Percentiles rank a stretch among this genome's conserved stretches.
Conservation (phyloP, 805 yeast genomes). For the Maudiozyma turicensis region DNA sequence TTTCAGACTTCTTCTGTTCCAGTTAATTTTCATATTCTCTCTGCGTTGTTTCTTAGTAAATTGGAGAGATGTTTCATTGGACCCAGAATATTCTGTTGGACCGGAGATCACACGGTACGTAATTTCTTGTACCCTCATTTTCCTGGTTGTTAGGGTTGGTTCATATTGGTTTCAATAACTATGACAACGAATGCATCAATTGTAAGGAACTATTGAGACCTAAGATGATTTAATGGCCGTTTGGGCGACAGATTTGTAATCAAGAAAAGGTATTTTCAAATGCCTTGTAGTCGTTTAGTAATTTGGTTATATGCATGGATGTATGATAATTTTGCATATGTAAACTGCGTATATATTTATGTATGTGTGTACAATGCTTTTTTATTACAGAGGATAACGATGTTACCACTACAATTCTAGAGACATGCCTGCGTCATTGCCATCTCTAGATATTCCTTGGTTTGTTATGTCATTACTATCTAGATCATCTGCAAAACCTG, state of each 20-base stretch:
- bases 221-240: too few species aligned
- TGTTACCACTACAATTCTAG: constrained; percentile 10
- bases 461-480: constrained; percentile 10
- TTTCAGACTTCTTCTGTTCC: too few species aligned
- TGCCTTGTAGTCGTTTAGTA: not conserved
- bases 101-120: not conserved
- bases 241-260: too few species aligned
- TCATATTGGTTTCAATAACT: not conserved
- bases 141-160: not conserved
- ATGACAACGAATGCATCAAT: not conserved
- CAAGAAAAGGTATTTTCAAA: too few species aligned
- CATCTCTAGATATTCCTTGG: constrained; percentile 5
- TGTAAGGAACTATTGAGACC: too few species aligned
- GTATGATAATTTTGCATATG: not conserved
- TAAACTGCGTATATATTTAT: not conserved
- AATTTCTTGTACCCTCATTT: not conserved
- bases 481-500: constrained; percentile 24
- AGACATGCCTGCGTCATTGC: constrained; percentile 21
- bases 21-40: too few species aligned
- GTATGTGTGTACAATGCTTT: not conserved
- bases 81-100: not conserved
- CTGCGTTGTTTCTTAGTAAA: too few species aligned
- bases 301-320: not conserved
- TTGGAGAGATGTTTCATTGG: too few species aligned
- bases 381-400: not conserved